These are phyloP conservation scores for Avena sativa DNA, from an alignment of 176 grass and related monocot genomes.

Conservation along the genomic window DNA sequence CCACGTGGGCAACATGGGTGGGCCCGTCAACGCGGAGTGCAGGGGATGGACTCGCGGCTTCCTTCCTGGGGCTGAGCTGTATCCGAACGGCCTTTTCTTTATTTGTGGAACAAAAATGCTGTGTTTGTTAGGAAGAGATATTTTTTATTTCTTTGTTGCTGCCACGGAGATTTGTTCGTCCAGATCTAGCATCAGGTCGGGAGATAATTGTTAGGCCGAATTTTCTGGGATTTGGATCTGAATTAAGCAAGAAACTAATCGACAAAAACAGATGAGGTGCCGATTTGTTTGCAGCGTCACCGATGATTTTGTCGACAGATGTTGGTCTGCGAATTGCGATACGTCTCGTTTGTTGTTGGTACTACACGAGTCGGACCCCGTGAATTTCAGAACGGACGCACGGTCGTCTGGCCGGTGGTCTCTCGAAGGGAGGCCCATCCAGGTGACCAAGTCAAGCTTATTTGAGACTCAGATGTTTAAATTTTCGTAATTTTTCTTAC, in stretches of 20 bases:
- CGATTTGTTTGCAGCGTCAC: no score
- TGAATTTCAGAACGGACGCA: background rate
- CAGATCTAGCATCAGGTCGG: background rate
- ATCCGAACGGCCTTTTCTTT: constrained; percentile 12
- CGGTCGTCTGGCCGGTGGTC: constrained; percentile 3
- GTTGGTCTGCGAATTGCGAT: no score
- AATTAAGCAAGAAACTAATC: no score
- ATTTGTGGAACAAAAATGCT: background rate
- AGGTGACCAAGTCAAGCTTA: no score
- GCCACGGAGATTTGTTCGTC: background rate
- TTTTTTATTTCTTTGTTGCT: background rate
- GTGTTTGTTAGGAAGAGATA: background rate
- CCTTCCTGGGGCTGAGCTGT: constrained; percentile 35
- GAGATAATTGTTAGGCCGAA: no score
- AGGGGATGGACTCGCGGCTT: background rate
- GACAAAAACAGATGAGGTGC: no score
- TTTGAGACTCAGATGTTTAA: no score
- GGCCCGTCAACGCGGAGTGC: background rate
- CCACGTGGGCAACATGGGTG: constrained; percentile 58
- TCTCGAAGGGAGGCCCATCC: no score
- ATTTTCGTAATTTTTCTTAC: no score
- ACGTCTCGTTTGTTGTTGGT: no score
- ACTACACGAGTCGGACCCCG: background rate
- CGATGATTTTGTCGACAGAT: no score
- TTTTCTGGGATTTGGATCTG: no score